A percentile compares a stretch with the other conserved stretches of the same genome.
Evolutionary conservation across 306 rosid species (phyloP).

Genomic region (Fragaria vesca): DNA sequence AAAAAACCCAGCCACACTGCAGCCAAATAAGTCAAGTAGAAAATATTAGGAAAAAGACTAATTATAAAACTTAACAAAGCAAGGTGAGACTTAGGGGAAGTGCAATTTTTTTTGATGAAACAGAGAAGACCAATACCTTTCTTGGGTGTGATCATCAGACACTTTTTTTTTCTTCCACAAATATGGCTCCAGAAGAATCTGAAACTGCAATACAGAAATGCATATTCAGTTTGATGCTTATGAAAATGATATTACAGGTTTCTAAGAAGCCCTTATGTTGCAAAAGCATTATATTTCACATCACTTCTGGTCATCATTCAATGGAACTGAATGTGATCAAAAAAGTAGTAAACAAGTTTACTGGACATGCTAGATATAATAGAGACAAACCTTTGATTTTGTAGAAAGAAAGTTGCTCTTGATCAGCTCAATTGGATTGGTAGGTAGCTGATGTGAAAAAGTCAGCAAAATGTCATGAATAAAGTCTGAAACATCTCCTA

Average conservation of each 20-base stretch:
- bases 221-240: background rate
- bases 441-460: constrained; percentile 57
- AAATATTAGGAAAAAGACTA: constrained; percentile 9
- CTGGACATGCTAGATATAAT: background rate
- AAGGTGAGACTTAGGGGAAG: constrained; percentile 12
- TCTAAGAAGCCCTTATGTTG: background rate
- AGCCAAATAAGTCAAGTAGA: constrained; percentile 26
- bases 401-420: constrained; percentile 78
- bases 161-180: constrained; percentile 61
- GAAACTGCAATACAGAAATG: constrained; percentile 65
- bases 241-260: background rate
- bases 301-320: background rate
- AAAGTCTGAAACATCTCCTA: constrained; percentile 21
- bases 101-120: constrained; percentile 17
- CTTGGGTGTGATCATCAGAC: constrained; percentile 49
- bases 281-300: background rate
- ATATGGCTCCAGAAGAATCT: constrained; percentile 77
- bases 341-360: constrained; percentile 1
- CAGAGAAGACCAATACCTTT: constrained; percentile 48
- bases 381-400: constrained; percentile 71
- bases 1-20: constrained; percentile 82
- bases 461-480: constrained; percentile 6
- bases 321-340: constrained; percentile 3
- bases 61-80: constrained; percentile 12
- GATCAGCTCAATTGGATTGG: constrained; percentile 70